phyloP scores from a whole-genome alignment of 2,329 filamentous ascomycete genomes.

The Aspergillus phoenicis region DNA sequence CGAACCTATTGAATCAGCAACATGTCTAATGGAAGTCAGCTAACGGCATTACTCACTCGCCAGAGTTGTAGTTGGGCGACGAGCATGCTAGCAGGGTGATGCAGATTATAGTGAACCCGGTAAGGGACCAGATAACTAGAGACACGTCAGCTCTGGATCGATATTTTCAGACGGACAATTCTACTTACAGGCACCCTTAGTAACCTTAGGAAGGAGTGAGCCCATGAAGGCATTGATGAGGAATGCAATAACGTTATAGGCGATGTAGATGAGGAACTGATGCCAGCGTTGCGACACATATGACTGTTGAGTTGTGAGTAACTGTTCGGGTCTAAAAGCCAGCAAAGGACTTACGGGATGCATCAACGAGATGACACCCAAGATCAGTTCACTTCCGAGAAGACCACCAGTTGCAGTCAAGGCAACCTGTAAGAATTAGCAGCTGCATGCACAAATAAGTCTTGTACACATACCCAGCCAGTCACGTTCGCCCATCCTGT shows the following conservation, averaged over 20 bases:
- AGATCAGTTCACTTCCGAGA: constrained; percentile 66
- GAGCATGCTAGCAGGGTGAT: constrained; percentile 69
- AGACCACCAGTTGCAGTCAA: constrained; percentile 69
- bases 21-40: too few species aligned
- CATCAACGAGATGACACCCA: constrained; percentile 66
- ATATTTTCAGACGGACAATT: background rate
- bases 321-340: background rate
- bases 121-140: constrained; percentile 66
- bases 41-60: constrained; percentile 51
- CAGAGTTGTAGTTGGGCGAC: constrained; percentile 66
- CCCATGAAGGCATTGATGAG: constrained; percentile 68
- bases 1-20: constrained; percentile 32
- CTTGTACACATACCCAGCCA: constrained; percentile 61
- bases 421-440: constrained; percentile 44
- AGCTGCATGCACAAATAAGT: background rate
- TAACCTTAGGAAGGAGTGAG: constrained; percentile 64
- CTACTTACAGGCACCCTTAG: constrained; percentile 61
- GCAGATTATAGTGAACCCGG: constrained; percentile 69
- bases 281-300: constrained; percentile 67
- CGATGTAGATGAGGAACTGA: constrained; percentile 72
- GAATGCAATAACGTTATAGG: constrained; percentile 63
- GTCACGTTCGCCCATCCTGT: constrained; percentile 71
- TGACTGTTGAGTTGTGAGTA: constrained; percentile 15
- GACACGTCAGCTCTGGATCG: constrained; percentile 1
- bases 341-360: constrained; percentile 45